Evolutionary conservation across 805 yeast species (phyloP).

Genomic region (Kodamaea kakaduensis): DNA sequence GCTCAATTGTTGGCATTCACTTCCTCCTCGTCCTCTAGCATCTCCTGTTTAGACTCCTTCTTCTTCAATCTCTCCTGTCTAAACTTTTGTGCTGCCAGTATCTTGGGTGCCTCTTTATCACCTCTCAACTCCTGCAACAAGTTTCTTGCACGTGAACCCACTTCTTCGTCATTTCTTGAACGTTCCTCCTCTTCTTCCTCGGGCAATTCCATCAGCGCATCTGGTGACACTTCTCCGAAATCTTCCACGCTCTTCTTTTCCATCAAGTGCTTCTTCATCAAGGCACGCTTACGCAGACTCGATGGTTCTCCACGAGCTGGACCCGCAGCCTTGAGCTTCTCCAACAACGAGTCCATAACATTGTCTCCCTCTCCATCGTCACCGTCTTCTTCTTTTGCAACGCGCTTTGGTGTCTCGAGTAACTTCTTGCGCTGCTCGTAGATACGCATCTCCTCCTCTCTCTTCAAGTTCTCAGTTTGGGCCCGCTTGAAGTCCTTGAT

Average conservation of each 20-base stretch:
- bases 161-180: constrained; percentile 10
- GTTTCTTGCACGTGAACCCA: constrained; percentile 50
- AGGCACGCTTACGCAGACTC: constrained; percentile 76
- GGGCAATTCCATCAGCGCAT: constrained; percentile 5
- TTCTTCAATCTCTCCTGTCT: constrained; percentile 34
- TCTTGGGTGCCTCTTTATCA: constrained; percentile 19
- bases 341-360: constrained; percentile 83
- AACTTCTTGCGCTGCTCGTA: constrained; percentile 73
- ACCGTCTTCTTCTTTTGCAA: constrained; percentile 23
- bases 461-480: constrained; percentile 58
- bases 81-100: constrained; percentile 39
- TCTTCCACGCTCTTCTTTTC: constrained; percentile 29
- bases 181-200: constrained; percentile 1
- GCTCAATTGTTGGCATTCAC: neutral
- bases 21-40: constrained; percentile 17
- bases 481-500: constrained; percentile 59
- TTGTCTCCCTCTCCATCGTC: constrained; percentile 40
- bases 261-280: constrained; percentile 60
- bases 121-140: constrained; percentile 59
- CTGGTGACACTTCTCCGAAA: constrained; percentile 13
- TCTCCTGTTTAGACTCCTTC: neutral
- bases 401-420: constrained; percentile 45
- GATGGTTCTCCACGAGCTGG: constrained; percentile 73
- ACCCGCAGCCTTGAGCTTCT: constrained; percentile 82
- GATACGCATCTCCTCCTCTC: constrained; percentile 64